phyloP scores from a whole-genome alignment of 164 flowering plant genomes.

The Vitis rupestris region DNA sequence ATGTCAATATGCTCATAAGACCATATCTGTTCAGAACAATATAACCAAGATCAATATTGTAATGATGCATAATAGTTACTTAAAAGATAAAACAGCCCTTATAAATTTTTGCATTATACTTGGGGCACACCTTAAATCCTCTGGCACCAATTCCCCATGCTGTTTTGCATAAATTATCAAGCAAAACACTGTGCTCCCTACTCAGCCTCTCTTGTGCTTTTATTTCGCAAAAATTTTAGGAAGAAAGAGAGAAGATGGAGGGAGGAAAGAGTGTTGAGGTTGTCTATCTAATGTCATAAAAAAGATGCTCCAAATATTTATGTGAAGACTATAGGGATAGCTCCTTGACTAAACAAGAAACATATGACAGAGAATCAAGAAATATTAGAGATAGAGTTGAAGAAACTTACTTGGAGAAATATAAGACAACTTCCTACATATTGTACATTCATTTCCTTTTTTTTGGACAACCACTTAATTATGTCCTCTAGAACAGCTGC shows the following conservation, averaged over 20 bases:
- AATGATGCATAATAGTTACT: neutral
- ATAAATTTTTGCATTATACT: too few species aligned
- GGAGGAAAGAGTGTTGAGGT: too few species aligned
- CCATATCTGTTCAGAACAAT: conserved; percentile 34
- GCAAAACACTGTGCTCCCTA: too few species aligned
- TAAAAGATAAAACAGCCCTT: too few species aligned
- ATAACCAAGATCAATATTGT: neutral
- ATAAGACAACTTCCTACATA: conserved; percentile 43
- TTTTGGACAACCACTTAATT: conserved; percentile 26
- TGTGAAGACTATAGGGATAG: neutral
- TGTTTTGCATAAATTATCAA: too few species aligned
- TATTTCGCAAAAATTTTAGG: too few species aligned
- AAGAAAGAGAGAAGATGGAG: too few species aligned
- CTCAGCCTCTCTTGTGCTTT: too few species aligned
- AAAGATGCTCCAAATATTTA: neutral
- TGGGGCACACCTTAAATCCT: too few species aligned
- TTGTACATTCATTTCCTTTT: conserved; percentile 24
- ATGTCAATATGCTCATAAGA: conserved; percentile 47
- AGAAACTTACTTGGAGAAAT: conserved; percentile 38
- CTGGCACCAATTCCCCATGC: too few species aligned
- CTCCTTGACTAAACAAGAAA: neutral
- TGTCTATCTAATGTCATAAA: too few species aligned
- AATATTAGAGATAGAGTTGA: neutral
- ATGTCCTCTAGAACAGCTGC: conserved; percentile 41
- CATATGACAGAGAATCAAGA: neutral